Evolutionary conservation across 164 flowering plant species (phyloP).

Genomic region (Nymphaea colorata): DNA sequence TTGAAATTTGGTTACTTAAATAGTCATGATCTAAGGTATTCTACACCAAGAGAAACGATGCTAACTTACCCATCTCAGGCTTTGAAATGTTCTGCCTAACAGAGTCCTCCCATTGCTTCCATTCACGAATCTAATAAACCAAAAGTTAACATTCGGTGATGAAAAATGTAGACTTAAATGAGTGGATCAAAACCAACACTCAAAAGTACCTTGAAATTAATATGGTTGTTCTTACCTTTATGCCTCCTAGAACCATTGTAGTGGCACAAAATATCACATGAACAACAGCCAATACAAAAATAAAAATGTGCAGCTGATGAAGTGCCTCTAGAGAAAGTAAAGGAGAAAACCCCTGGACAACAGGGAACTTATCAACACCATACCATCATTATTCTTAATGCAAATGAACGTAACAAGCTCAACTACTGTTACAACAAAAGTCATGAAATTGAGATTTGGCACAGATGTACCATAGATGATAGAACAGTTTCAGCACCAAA

Average conservation of each 20-base stretch:
- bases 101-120: conserved; percentile 84
- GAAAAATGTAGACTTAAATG: no score
- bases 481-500: no score
- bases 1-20: no score
- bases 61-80: conserved; percentile 18
- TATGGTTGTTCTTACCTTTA: conserved; percentile 28
- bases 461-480: no score
- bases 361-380: not conserved
- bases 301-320: conserved; percentile 90
- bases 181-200: not conserved
- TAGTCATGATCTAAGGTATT: no score
- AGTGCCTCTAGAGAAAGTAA: conserved; percentile 63
- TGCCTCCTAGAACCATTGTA: conserved; percentile 67
- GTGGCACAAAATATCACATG: conserved; percentile 68
- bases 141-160: not conserved
- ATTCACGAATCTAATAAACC: conserved; percentile 52
- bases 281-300: conserved; percentile 78
- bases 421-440: not conserved
- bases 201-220: not conserved
- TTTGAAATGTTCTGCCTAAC: conserved; percentile 32
- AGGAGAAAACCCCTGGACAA: conserved; percentile 57
- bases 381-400: not conserved
- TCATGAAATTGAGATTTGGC: not conserved
- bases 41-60: no score
- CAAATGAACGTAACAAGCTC: not conserved